A percentile compares a stretch with the other conserved stretches of the same genome.
These are phyloP conservation scores for Aspergillus aculeatinus DNA, from an alignment of 2,329 filamentous ascomycete species.

Conservation along the genomic window DNA sequence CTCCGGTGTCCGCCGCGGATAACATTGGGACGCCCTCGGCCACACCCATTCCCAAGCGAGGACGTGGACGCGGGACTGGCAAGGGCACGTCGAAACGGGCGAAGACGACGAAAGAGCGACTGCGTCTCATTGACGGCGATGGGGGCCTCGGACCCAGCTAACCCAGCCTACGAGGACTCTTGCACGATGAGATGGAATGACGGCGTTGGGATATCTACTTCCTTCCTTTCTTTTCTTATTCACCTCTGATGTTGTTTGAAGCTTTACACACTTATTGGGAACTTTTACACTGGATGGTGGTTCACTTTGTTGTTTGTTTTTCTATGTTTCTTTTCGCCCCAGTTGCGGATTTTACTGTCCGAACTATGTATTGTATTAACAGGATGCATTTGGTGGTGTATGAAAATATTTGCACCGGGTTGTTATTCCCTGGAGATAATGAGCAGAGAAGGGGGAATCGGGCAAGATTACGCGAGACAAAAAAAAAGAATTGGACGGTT, in stretches of 20 bases:
- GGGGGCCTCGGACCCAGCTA: constrained; percentile 33
- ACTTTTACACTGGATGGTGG: constrained; percentile 3
- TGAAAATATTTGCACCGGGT: not conserved
- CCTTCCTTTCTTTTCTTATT: constrained; percentile 7
- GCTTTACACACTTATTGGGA: constrained; percentile 5
- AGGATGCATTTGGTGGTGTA: constrained; percentile 9
- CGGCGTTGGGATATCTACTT: constrained; percentile 14
- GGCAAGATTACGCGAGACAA: not conserved
- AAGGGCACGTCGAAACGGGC: constrained; percentile 62
- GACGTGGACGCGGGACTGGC: constrained; percentile 51
- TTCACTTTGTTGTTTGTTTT: constrained; percentile 3
- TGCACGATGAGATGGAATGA: constrained; percentile 15
- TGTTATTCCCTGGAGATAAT: not conserved
- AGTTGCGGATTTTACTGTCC: not conserved
- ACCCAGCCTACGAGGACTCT: constrained; percentile 5
- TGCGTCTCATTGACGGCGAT: constrained; percentile 47
- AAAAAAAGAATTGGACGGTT: not conserved
- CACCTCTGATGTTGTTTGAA: constrained; percentile 5
- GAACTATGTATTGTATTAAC: constrained; percentile 20
- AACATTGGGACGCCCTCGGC: constrained; percentile 42
- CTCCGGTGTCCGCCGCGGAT: constrained; percentile 64
- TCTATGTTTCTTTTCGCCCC: not conserved
- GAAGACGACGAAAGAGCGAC: constrained; percentile 57
- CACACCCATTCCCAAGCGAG: constrained; percentile 55
- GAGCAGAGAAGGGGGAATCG: not conserved